Base-by-base conservation (phyloP, 2,329 filamentous ascomycete genomes). In the Fusarium pininemorale region DNA sequence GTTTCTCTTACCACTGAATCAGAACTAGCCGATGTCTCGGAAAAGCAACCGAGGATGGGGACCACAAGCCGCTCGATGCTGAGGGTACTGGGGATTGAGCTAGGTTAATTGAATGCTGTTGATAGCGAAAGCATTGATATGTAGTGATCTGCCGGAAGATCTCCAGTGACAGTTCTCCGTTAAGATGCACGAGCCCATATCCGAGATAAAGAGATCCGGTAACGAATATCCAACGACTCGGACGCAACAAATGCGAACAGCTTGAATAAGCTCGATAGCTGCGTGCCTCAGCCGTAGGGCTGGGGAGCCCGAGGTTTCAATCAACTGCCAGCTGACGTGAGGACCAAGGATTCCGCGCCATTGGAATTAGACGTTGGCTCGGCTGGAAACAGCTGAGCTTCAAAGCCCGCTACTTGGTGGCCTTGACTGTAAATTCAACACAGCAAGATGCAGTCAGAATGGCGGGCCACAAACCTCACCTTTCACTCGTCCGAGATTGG, bases 261-360 rank as follows among this genome's bases (percentile, higher is more conserved):
- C 18, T 18, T 20, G 28, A 48, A 38, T 22, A 53, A 24, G 26
- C 22, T 26, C 11, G 47, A 63, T 39, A 54, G n/a, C 42, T 44
- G 35, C 41, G 59, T 26, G 38, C 51, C 26, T 50, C 44, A 28
- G 16, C 45, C 22, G 41, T 44, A 63, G 58, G 68, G 57, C 63
- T 69, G 42, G 54, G 38, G 30, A 58, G 50, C 54, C 39, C 41
- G 50, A 59, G 30, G 41, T 42, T 45, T 51, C 53, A 24, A 38
- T 54, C 59, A 55, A 66, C 65, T 73, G 61, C 42, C 53, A 63
- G 72, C 72, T 75, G 72, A 75, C 69, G 72, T 75, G 72, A 75
- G 72, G 51, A 57, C 18, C 24, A 50, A 51, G 50, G 54, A 68
- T 37, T 56, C 39, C 39, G 30, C 42, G 41, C 44, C 26, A 28